Percentiles rank a stretch among this genome's conserved stretches.
phyloP scores from a whole-genome alignment of 192 early-diverging fungal species.

The Podila epigama region DNA sequence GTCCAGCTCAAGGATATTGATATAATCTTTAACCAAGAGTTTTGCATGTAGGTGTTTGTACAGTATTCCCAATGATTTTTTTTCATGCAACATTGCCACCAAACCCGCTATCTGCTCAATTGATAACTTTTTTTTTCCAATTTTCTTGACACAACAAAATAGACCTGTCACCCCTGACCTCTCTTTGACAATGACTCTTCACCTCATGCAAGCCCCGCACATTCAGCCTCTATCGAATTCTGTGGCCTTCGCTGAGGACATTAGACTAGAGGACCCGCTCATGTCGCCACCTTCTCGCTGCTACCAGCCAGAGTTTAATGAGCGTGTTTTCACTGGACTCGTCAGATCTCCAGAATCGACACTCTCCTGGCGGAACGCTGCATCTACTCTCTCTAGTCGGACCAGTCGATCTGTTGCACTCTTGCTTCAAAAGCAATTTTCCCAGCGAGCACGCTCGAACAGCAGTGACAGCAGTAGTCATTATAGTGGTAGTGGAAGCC shows the following conservation, averaged over 20 bases:
- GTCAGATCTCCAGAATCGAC: background rate
- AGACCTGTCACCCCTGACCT: slow-evolving; percentile 12
- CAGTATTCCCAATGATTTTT: too few species aligned
- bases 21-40: slow-evolving; percentile 35
- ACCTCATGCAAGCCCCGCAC: slow-evolving; percentile 39
- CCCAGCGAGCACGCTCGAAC: too few species aligned
- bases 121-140: background rate
- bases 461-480: too few species aligned
- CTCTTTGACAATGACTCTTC: slow-evolving; percentile 15
- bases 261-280: background rate
- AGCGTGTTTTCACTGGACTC: background rate
- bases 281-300: background rate
- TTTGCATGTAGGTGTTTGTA: slow-evolving; percentile 22
- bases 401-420: background rate
- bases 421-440: background rate
- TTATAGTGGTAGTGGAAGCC: too few species aligned
- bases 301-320: background rate
- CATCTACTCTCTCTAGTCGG: background rate
- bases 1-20: slow-evolving; percentile 8
- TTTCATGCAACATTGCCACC: background rate
- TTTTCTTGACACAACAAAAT: background rate
- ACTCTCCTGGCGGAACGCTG: background rate
- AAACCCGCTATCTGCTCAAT: background rate
- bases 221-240: slow-evolving; percentile 1
- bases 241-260: background rate